phyloP scores from a whole-genome alignment of 441 rosid species.

The Erodium chrysanthum region DNA sequence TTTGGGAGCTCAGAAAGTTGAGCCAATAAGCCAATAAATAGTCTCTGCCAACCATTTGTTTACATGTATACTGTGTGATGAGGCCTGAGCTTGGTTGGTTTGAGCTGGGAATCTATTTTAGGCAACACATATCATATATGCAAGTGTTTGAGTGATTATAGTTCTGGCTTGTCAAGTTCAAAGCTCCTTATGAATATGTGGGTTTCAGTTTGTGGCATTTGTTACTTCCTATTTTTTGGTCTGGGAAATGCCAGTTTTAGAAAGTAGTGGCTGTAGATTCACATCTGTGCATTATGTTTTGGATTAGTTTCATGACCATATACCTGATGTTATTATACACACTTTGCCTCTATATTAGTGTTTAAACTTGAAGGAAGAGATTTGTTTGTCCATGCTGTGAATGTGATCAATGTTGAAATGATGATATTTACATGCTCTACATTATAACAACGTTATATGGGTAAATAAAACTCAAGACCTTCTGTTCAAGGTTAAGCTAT shows the following conservation, averaged over 20 bases:
- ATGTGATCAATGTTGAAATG: background rate
- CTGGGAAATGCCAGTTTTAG: background rate
- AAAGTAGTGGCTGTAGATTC: background rate
- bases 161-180: background rate
- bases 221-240: background rate
- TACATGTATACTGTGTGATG: background rate
- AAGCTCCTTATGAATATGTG: background rate
- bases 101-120: background rate
- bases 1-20: constrained; percentile 19
- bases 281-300: background rate
- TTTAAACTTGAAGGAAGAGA: background rate
- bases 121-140: no score
- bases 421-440: background rate
- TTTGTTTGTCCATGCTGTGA: background rate
- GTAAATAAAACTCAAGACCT: background rate
- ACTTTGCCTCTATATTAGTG: background rate
- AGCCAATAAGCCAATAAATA: background rate
- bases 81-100: background rate
- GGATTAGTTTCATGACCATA: background rate
- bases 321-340: background rate
- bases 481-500: background rate
- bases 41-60: background rate
- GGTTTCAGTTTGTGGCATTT: background rate
- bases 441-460: background rate
- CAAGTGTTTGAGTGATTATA: background rate